These are phyloP conservation scores for Umbelopsis sp. DNA, from an alignment of 192 early-diverging fungal genomes.

Conservation along the genomic window DNA sequence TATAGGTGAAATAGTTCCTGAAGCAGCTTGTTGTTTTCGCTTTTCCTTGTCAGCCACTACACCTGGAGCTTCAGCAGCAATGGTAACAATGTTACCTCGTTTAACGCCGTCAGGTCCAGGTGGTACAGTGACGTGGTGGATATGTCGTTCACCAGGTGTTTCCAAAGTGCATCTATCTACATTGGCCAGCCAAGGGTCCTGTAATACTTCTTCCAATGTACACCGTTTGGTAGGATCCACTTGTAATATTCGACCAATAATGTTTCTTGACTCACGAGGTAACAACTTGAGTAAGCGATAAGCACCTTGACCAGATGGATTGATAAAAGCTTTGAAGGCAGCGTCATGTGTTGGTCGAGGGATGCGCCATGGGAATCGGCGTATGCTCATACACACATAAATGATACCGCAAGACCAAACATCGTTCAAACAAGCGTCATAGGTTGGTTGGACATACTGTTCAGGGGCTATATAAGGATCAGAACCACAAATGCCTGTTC, in stretches of 20 bases:
- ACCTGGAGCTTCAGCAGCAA: slow-evolving; percentile 36
- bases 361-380: slow-evolving; percentile 72
- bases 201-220: slow-evolving; percentile 65
- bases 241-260: slow-evolving; percentile 66
- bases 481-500: slow-evolving; percentile 79
- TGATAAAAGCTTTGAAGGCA: slow-evolving; percentile 52
- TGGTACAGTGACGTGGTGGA: slow-evolving; percentile 29
- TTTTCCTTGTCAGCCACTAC: slow-evolving; percentile 34
- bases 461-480: slow-evolving; percentile 99
- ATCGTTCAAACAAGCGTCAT: slow-evolving; percentile 88
- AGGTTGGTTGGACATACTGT: slow-evolving; percentile 66
- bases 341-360: slow-evolving; percentile 57
- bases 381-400: slow-evolving; percentile 74
- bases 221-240: slow-evolving; percentile 57
- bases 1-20: slow-evolving; percentile 21
- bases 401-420: slow-evolving; percentile 93
- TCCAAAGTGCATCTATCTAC: slow-evolving; percentile 53
- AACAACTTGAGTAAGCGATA: slow-evolving; percentile 57
- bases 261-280: slow-evolving; percentile 54
- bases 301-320: slow-evolving; percentile 49
- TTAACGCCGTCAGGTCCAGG: slow-evolving; percentile 5
- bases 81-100: slow-evolving; percentile 30
- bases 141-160: slow-evolving; percentile 5
- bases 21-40: slow-evolving; percentile 13
- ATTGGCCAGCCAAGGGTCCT: slow-evolving; percentile 73